A percentile compares a stretch with the other conserved stretches of the same genome.
Conservation (phyloP, 441 rosid species). For the Populus trichocarpa region DNA sequence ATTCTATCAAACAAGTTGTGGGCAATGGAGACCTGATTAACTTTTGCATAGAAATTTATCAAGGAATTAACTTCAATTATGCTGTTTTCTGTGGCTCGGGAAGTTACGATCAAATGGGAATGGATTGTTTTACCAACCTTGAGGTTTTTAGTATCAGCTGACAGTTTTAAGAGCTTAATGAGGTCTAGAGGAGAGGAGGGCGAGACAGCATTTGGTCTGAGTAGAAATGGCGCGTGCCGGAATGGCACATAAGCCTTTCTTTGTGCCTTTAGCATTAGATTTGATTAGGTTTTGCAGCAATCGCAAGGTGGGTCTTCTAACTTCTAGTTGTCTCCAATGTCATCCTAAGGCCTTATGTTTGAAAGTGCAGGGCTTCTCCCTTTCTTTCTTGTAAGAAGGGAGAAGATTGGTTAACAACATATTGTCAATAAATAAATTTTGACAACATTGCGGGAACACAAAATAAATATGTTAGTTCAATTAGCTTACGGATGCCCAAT, state of each 20-base stretch:
- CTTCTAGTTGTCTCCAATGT: not conserved
- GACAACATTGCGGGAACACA: too few relatives aligned
- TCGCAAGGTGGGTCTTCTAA: not conserved
- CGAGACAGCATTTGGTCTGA: not conserved
- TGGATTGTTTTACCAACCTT: conserved; percentile 50
- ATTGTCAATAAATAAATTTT: too few relatives aligned
- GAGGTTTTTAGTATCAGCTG: conserved; percentile 47
- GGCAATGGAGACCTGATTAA: conserved; percentile 38
- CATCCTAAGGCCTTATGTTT: not conserved
- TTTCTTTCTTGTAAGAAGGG: not conserved
- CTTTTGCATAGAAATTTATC: conserved; percentile 51
- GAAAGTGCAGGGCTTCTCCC: not conserved
- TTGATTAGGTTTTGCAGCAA: not conserved
- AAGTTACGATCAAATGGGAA: conserved; percentile 43
- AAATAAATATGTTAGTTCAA: not conserved
- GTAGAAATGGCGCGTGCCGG: not conserved
- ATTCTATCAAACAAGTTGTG: conserved; percentile 17
- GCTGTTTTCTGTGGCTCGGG: conserved; percentile 18
- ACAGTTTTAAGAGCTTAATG: conserved; percentile 43
- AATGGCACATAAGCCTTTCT: not conserved
- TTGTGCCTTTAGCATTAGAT: conserved; percentile 4
- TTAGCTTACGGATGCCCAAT: not conserved
- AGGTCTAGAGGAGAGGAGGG: conserved; percentile 20
- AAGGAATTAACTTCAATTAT: conserved; percentile 36
- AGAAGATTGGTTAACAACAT: too few relatives aligned